phyloP scores from a whole-genome alignment of 2,329 filamentous ascomycete genomes.

The Exophiala phaeomuriformis region DNA sequence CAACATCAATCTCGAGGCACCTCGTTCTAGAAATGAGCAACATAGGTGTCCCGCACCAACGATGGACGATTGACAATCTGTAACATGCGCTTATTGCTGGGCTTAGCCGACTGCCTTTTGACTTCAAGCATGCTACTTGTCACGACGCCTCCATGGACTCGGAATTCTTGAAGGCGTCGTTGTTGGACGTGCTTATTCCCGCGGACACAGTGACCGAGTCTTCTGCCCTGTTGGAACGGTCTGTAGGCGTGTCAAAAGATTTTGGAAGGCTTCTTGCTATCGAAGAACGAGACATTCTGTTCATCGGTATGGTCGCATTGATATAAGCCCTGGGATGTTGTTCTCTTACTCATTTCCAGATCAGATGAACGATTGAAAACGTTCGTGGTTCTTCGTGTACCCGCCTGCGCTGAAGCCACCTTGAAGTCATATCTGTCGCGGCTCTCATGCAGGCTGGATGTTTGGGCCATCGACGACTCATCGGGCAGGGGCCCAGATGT shows the following conservation, averaged over 20 bases:
- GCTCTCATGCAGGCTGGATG: slow-evolving; percentile 46
- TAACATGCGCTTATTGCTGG: no score
- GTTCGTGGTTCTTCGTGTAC: slow-evolving; percentile 47
- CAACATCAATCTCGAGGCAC: no score
- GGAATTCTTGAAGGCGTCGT: slow-evolving; percentile 38
- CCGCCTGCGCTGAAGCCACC: slow-evolving; percentile 42
- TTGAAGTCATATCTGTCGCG: slow-evolving; percentile 44
- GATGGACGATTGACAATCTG: no score
- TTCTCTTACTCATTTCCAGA: slow-evolving; percentile 45
- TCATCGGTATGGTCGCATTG: slow-evolving; percentile 28
- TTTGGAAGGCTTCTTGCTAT: slow-evolving; percentile 43
- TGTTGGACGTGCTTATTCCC: slow-evolving; percentile 41
- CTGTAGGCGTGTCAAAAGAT: slow-evolving; percentile 35
- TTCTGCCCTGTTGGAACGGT: slow-evolving; percentile 14
- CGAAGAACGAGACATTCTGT: slow-evolving; percentile 45
- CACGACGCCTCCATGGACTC: slow-evolving; percentile 28
- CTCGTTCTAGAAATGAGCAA: no score
- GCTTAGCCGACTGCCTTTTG: no score
- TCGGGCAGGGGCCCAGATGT: slow-evolving; percentile 33
- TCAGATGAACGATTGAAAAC: slow-evolving; percentile 50
- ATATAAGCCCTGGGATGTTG: background rate
- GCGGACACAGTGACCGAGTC: slow-evolving; percentile 30
- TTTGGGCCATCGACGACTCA: slow-evolving; percentile 35
- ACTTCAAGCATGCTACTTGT: no score
- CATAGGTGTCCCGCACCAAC: no score